Base-by-base conservation (phyloP, 148 eudicot species). In the Rhododendron vialii region DNA sequence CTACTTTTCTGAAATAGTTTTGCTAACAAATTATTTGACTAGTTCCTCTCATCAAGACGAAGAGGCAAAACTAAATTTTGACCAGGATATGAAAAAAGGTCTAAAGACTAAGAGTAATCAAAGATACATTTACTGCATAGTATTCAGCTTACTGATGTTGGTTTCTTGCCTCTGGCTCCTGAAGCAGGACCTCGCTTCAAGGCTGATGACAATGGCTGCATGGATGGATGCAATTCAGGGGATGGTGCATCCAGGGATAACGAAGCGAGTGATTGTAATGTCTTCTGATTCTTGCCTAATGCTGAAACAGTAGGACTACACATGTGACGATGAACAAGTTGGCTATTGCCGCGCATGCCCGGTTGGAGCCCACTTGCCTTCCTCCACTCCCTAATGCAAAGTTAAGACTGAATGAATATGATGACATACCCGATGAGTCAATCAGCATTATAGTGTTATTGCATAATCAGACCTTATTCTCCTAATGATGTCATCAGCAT, bases 381-480 rank as follows among this genome's bases (percentile, higher is more conserved):
- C 84, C 95, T 93, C 95, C 93, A 92, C 78, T 92, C 93, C 92
- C 95, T 93, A 78, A 83, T 30, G 67, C n/a, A 59, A 59, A 59
- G 65, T 65, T 43, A 76, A 69, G 55, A 85, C 87, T 85, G 67
- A 45, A 55, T 18, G 35, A 47, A 24, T 13, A 20, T 22, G 38
- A 80, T n/a, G 33, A 80, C 83, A 67, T 50, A 33, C 28, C 51
- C 24, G 4, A 75, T 81, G 22, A 82, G 83, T 20, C 7, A 50
- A 20, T 76, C 59, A 63, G 50, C 17, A 41, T 47, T 85, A 50
- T 2, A 43, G 24, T 2, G 20, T 43, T 36, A 78, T 71, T 73
- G 61, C 36, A 51, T 4, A 79, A 75, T 80, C 88, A 88, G 87
- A 92, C 93, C 93, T 92, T 92, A 93, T 90, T 86, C 90, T 90